Base-by-base conservation (phyloP, 352 stramenopile genomes). In the Saprolegnia parasitica region DNA sequence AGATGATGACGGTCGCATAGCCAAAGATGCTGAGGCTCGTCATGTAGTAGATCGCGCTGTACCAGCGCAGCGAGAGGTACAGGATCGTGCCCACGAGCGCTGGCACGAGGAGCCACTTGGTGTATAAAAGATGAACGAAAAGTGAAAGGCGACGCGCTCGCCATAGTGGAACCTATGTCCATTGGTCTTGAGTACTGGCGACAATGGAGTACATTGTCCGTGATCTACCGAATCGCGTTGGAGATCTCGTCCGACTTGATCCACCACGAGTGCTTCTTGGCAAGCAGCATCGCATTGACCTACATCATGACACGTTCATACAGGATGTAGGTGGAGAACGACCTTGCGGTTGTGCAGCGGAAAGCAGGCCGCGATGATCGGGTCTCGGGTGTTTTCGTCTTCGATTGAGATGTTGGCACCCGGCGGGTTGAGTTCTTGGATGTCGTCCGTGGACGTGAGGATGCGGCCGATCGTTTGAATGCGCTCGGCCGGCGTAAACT, bases 401-500 rank as follows among this genome's bases (percentile, higher is more conserved):
- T 93, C 86, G 42, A 94, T 80, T 8, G 81, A 86, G 35, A 94
- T 93, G 18, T 79, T 80, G 1, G 86, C 86, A 10, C 83, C 86
- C 4, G 86, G 84, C n/a, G 86, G 86, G 46, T 90, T 91, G 11
- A 94, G 45, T 13, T 92, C 78, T 57, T 88, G 79, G 24, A 81
- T 73, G 58, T 89, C 87, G 1, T 78, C 75, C 0, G 80, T 91
- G 0, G 84, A 91, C 35, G 86, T 91, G 66, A 94, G 89, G 66
- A 94, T 94, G n/a, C 86, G 86, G 5, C 83, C 86, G 46, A 94
- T 94, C 0, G 86, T 91, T 67, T 94, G 86, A 18, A 94, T 84
- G 8, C 86, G 83, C 54, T 94, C 86, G 15, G 86, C 86, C 5
- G 86, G 86, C 9, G 84, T 93, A 62, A 93, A 92, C 71, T 91